A percentile compares a stretch with the other conserved stretches of the same genome.
These are phyloP conservation scores for Endocarpon pusillum DNA, from an alignment of 495 filamentous ascomycete genomes.

Conservation along the genomic window DNA sequence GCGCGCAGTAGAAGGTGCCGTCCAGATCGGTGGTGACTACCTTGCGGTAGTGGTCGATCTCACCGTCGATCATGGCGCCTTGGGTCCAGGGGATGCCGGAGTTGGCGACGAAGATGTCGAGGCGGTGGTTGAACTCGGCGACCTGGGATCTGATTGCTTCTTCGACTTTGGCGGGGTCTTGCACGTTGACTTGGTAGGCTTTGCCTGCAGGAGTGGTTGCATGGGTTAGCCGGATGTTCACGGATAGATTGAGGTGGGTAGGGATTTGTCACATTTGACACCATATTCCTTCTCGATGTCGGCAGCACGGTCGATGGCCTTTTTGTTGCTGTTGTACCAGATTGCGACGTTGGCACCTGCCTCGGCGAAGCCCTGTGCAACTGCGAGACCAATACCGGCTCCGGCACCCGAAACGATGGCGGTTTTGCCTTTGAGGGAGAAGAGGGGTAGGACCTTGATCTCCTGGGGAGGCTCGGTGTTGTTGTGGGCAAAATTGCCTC, in stretches of 20 bases:
- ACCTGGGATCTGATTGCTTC: conserved; percentile 17
- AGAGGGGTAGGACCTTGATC: conserved; percentile 53
- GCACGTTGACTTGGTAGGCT: conserved; percentile 30
- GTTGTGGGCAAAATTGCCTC: conserved; percentile 41
- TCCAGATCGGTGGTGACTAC: conserved; percentile 48
- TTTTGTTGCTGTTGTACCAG: conserved; percentile 69
- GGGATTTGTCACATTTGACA: too few species aligned
- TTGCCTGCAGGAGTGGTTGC: too few species aligned
- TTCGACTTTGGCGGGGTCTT: conserved; percentile 16
- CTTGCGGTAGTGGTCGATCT: conserved; percentile 46
- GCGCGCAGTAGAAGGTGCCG: conserved; percentile 52
- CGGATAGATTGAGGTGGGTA: conserved; percentile 8
- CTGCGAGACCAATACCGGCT: conserved; percentile 62
- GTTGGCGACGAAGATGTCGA: conserved; percentile 34
- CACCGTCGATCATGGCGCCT: conserved; percentile 48
- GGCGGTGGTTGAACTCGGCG: conserved; percentile 26
- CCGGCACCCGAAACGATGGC: conserved; percentile 72
- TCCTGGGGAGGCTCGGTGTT: conserved; percentile 42
- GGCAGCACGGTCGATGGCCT: conserved; percentile 48
- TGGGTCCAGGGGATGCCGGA: conserved; percentile 47
- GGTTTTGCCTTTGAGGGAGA: conserved; percentile 69
- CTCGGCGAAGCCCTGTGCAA: conserved; percentile 65
- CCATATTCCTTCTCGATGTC: conserved; percentile 59
- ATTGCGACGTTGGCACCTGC: conserved; percentile 77
- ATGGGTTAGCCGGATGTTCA: too few species aligned